Base-by-base conservation (phyloP, 2,329 filamentous ascomycete genomes). In the Aureobasidium namibiae region DNA sequence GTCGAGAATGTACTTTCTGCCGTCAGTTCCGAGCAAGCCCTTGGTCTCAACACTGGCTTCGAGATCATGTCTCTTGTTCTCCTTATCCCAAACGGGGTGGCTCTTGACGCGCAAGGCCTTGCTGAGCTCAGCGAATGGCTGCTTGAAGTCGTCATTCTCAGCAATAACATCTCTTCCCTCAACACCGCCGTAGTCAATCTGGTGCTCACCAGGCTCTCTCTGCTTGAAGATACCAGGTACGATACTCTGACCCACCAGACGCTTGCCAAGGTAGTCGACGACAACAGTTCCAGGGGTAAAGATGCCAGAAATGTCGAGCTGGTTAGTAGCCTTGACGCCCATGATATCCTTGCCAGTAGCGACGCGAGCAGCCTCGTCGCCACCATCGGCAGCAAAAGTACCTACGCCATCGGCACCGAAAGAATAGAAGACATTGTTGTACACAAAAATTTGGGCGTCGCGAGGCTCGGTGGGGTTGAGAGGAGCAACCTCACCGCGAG, bases 361-460 rank as follows among this genome's bases (percentile, higher is more conserved):
- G 60, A 97, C 90, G 61, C 92, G 85, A 14, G 94, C 94, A 64
- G 94, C 94, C 76, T 99, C 94, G 65, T 99, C 92, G 21, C 94
- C 94, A 65, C 94, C 94, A 75, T 99, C 94, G 3, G 88, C 92
- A 11, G 91, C 92, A 73, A 99, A 99, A 16, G 94, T 99, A 44
- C 94, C 92, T 46, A 97, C 94, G 56, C 94, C 95, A 72, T 99
- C 94, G 45, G 94, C 92, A 63, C 94, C 94, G 67, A 96, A 97
- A 0, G 94, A 97, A 79, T 96, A 99, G 79, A 99, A 99, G 65
- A 99, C 91, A 75, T 99, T 99, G 80, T 97, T 97, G 79, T 97
- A 96, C 24, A 99, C 92, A 69, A 96, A 99, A 65, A 99, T 99
- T 73, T 99, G 94, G 4, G 94, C 94, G 72, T 99, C 92, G 65